phyloP scores from a whole-genome alignment of 2,329 filamentous ascomycete species.

The Elsinoe ampelina region DNA sequence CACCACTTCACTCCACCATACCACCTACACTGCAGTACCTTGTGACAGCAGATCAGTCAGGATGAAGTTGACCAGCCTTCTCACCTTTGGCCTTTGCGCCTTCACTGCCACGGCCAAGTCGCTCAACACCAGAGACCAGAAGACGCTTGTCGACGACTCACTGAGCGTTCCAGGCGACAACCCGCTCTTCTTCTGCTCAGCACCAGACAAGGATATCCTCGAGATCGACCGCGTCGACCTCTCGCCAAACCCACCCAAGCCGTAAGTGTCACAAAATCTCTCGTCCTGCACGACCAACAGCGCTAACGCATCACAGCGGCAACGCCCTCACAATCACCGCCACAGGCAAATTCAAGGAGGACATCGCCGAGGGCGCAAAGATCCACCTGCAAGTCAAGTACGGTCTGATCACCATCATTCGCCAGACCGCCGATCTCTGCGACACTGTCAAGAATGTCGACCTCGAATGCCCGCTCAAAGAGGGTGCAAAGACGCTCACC shows the following conservation, averaged over 20 bases:
- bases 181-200: slow-evolving; percentile 68
- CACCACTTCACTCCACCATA: neutral
- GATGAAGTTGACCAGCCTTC: slow-evolving; percentile 27
- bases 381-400: slow-evolving; percentile 85
- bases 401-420: slow-evolving; percentile 82
- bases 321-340: slow-evolving; percentile 69
- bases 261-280: slow-evolving; percentile 45
- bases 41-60: neutral
- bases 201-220: slow-evolving; percentile 62
- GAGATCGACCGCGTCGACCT: slow-evolving; percentile 72
- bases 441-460: slow-evolving; percentile 84
- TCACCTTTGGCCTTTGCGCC: slow-evolving; percentile 23
- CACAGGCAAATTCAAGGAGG: slow-evolving; percentile 60
- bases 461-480: slow-evolving; percentile 76
- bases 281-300: neutral
- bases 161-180: slow-evolving; percentile 73
- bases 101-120: slow-evolving; percentile 23
- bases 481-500: slow-evolving; percentile 59
- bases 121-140: slow-evolving; percentile 17
- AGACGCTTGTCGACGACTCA: slow-evolving; percentile 32
- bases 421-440: slow-evolving; percentile 72
- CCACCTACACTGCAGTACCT: neutral
- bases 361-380: slow-evolving; percentile 68
- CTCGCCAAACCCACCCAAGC: slow-evolving; percentile 70
- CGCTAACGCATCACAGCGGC: slow-evolving; percentile 50